Evolutionary conservation across 805 yeast genomes (phyloP).

Genomic region (Yamadazyma phyllophila): DNA sequence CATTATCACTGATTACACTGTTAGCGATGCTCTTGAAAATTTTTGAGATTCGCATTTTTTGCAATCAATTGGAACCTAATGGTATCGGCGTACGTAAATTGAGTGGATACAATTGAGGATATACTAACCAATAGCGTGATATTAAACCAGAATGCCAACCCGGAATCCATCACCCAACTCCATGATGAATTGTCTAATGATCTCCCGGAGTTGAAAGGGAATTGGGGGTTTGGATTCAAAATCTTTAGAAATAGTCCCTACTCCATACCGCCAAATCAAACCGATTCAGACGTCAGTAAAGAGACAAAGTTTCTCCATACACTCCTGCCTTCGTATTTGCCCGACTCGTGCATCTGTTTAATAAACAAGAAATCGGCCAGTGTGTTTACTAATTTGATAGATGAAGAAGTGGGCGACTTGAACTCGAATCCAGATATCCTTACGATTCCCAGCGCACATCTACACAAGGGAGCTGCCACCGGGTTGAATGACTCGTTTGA

Average conservation of each 20-base stretch:
- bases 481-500: constrained; percentile 60
- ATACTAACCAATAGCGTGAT: constrained; percentile 26
- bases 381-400: constrained; percentile 32
- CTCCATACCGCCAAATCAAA: constrained; percentile 42
- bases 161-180: constrained; percentile 62
- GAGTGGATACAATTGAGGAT: neutral
- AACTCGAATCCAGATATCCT: constrained; percentile 14
- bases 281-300: constrained; percentile 27
- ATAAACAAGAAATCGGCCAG: constrained; percentile 42
- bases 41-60: constrained; percentile 7
- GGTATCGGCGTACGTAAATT: constrained; percentile 38
- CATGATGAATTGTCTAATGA: constrained; percentile 72
- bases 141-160: constrained; percentile 41
- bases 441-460: constrained; percentile 34
- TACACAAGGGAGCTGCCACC: constrained; percentile 52
- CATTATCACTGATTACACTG: neutral
- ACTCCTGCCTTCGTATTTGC: constrained; percentile 48
- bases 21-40: constrained; percentile 2
- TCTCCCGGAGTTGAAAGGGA: constrained; percentile 56
- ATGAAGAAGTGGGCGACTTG: constrained; percentile 26
- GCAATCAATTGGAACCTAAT: constrained; percentile 14
- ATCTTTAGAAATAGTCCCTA: constrained; percentile 64
- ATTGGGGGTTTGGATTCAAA: constrained; percentile 69
- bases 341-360: constrained; percentile 47
- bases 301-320: constrained; percentile 50